phyloP scores from a whole-genome alignment of 2,329 filamentous ascomycete genomes.

The Trichoderma semiorbis region DNA sequence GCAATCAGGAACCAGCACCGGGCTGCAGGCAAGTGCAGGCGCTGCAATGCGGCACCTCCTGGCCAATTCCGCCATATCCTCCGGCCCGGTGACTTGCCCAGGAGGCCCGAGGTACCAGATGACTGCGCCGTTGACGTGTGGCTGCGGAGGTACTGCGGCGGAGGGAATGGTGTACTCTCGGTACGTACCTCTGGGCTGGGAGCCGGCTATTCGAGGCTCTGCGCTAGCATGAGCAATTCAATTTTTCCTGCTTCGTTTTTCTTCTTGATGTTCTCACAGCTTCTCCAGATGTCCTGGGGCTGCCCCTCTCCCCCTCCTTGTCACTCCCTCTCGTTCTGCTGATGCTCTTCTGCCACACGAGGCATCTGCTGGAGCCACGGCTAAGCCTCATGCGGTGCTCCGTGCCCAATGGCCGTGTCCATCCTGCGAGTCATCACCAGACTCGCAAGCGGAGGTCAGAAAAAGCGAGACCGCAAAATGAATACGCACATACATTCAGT shows the following conservation, averaged over 20 bases:
- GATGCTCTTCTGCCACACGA: neutral
- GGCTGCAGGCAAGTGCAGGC: conserved; percentile 14
- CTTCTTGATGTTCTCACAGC: conserved; percentile 18
- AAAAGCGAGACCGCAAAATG: too few species aligned
- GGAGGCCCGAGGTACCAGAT: neutral
- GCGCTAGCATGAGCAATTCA: conserved; percentile 17
- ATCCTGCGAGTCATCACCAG: conserved; percentile 17
- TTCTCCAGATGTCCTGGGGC: conserved; percentile 9
- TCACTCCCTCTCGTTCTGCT: neutral
- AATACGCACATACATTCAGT: too few species aligned
- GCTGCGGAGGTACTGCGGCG: neutral
- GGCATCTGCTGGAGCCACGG: neutral
- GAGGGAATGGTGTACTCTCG: neutral
- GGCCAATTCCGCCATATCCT: conserved; percentile 13
- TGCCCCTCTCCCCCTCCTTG: neutral
- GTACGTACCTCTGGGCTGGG: conserved; percentile 16
- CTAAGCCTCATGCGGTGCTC: conserved; percentile 7
- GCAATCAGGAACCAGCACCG: conserved; percentile 28
- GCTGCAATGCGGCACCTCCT: conserved; percentile 17
- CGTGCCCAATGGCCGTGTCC: neutral
- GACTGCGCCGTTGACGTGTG: neutral
- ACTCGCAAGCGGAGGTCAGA: too few species aligned
- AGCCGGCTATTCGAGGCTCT: conserved; percentile 36
- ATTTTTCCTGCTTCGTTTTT: conserved; percentile 12
- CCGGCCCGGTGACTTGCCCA: neutral